Base-by-base conservation (phyloP, 768 basidiomycete genomes). In the Leccinum longicurvipes region DNA sequence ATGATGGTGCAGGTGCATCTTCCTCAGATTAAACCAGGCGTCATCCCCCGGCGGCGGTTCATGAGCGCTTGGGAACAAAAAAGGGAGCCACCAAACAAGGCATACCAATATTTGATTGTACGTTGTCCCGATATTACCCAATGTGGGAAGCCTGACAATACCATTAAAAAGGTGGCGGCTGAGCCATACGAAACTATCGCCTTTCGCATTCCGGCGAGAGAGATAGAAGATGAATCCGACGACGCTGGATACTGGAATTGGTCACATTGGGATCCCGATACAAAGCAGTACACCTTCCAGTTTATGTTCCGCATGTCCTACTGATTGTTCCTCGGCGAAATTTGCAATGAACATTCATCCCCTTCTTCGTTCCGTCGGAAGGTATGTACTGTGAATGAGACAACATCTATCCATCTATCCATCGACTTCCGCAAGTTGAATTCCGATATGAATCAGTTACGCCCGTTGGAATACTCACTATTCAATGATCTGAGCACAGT, bases 191-290 rank as follows among this genome's bases (percentile, higher is more conserved):
- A 99, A 74, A 98, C 95, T 4, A 93, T 99, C 63, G 93, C 94
- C n/a, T 98, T 98, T 79, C 91, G 95, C 17, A 93, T 99, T 66
- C 97, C 96, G 46, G 91, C 97, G 24, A 85, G 92, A 50, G 95
- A 98, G 73, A 95, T 99, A 58, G 95, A 98, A 73, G 93, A 96
- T 64, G 93, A 93, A 66, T 83, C 90, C 46, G 88, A 93, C 57
- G 93, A 95, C 63, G 89, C 88, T 27, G 87, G 87, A 15, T 91
- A 87, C 62, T 93, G 90, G 89, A 92, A 91, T 64, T 99, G 97
- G 97, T 95, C 95, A 39, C 91, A 98, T 67, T 98, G 96, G 97
- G 97, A 98, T 70, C 85, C 91, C n/a, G 96, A 99, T 70, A 96
- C 94, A 50, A 98, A 98, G 74, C 93, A 97, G 73, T 96, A 94